Evolutionary conservation across 305 asterid species (phyloP).

Genomic region (Fraxinus sp.): DNA sequence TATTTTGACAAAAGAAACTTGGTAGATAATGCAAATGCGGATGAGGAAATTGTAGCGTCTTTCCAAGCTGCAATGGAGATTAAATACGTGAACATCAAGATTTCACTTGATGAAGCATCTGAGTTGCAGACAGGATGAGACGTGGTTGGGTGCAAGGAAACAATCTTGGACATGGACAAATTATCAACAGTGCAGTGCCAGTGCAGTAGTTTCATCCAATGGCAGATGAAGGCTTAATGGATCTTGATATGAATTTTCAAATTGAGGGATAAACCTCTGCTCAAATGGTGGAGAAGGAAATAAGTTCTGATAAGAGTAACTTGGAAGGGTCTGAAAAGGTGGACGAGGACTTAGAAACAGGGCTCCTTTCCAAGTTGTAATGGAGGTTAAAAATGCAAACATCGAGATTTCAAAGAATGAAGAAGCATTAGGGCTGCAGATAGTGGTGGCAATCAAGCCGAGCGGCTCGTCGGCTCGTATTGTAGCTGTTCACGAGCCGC

Average conservation of each 20-base stretch:
- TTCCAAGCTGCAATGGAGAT: slow-evolving; percentile 23
- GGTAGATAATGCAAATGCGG: slow-evolving; percentile 26
- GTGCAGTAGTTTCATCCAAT: slow-evolving; percentile 18
- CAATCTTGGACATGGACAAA: slow-evolving; percentile 10
- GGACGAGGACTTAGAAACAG: slow-evolving; percentile 16
- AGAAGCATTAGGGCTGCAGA: not conserved
- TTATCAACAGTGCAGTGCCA: slow-evolving; percentile 6
- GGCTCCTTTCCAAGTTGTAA: slow-evolving; percentile 26
- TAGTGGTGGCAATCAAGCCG: too few species aligned
- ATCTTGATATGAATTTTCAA: slow-evolving; percentile 23
- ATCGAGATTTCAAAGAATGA: not conserved
- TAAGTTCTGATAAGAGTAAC: slow-evolving; percentile 37
- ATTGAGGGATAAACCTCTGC: slow-evolving; percentile 26
- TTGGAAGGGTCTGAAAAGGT: slow-evolving; percentile 32
- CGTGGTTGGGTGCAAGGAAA: not conserved
- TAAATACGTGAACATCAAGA: slow-evolving; percentile 27
- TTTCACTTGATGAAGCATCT: not conserved
- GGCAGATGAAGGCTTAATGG: slow-evolving; percentile 27
- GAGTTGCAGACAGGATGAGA: slow-evolving; percentile 4
- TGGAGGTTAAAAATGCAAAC: slow-evolving; percentile 31
- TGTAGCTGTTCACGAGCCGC: too few species aligned
- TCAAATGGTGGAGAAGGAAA: not conserved
- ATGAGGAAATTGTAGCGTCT: slow-evolving; percentile 23
- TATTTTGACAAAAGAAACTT: slow-evolving; percentile 36
- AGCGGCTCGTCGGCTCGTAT: too few species aligned